A percentile compares a stretch with the other conserved stretches of the same genome.
Evolutionary conservation across 129 eudicot genomes (phyloP).

Genomic region (Chrysanthemum seticuspe): DNA sequence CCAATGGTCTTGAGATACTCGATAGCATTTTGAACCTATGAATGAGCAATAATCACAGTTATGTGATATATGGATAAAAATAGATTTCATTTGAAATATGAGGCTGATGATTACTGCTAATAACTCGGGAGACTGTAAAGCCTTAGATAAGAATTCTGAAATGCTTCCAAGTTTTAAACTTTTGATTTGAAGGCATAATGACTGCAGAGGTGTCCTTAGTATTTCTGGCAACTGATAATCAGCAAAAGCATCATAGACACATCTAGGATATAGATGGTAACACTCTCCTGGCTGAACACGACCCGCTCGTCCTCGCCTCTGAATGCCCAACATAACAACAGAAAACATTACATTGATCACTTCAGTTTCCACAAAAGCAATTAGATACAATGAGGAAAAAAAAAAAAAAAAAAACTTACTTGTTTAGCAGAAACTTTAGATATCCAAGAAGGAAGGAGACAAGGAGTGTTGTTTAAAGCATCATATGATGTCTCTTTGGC

Average conservation of each 20-base stretch:
- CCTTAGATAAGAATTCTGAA: conserved; percentile 84
- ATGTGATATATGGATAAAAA: background rate
- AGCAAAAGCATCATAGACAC: conserved; percentile 81
- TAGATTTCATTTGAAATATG: conserved; percentile 7
- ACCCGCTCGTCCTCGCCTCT: conserved; percentile 99
- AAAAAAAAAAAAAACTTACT: conserved; percentile 38
- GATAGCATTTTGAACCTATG: conserved; percentile 90
- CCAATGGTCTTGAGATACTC: conserved; percentile 89
- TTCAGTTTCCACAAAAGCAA: background rate
- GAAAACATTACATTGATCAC: background rate
- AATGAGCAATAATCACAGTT: conserved; percentile 2
- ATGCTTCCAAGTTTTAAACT: conserved; percentile 91
- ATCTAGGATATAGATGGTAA: conserved; percentile 93
- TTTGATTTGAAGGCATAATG: conserved; percentile 94
- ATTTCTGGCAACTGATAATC: conserved; percentile 97
- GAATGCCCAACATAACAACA: conserved; percentile 16
- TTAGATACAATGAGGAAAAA: background rate
- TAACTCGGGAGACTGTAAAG: conserved; percentile 88
- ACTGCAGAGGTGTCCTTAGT: conserved; percentile 92
- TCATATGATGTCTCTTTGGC: conserved; percentile 98
- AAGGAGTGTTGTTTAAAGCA: conserved; percentile 92
- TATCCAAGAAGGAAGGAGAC: conserved; percentile 95
- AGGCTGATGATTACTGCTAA: conserved; percentile 69
- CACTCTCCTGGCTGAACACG: conserved; percentile 99
- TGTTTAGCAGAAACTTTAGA: conserved; percentile 94